These are phyloP conservation scores for Sarcodon sp. DNA, from an alignment of 768 basidiomycete species.

Conservation along the genomic window DNA sequence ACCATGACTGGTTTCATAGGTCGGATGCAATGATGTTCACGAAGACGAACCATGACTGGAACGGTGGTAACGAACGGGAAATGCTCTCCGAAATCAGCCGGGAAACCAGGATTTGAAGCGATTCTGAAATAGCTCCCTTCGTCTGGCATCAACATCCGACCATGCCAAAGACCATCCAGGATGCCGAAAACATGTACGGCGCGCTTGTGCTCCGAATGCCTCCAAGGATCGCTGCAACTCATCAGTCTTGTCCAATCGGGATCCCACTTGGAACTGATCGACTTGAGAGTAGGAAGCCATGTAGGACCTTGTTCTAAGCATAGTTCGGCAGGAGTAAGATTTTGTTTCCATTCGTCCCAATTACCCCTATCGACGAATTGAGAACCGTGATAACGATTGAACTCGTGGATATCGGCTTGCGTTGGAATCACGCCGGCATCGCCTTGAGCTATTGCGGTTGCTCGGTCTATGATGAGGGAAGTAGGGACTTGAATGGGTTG, in stretches of 20 bases:
- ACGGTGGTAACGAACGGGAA: slow-evolving; percentile 24
- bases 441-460: slow-evolving; percentile 15
- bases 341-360: slow-evolving; percentile 14
- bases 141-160: slow-evolving; percentile 35
- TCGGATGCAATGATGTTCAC: slow-evolving; percentile 39
- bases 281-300: slow-evolving; percentile 4
- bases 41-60: slow-evolving; percentile 46
- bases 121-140: slow-evolving; percentile 17
- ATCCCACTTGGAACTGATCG: slow-evolving; percentile 37
- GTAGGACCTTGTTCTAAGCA: background rate
- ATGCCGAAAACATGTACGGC: slow-evolving; percentile 34
- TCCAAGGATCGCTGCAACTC: slow-evolving; percentile 28
- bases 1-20: slow-evolving; percentile 14
- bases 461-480: slow-evolving; percentile 19
- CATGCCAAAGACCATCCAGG: slow-evolving; percentile 48
- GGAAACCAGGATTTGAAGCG: slow-evolving; percentile 12
- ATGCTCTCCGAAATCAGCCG: slow-evolving; percentile 13
- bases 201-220: slow-evolving; percentile 14
- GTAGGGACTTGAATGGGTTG: slow-evolving; percentile 29
- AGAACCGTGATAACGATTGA: slow-evolving; percentile 21
- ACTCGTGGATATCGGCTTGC: slow-evolving; percentile 44
- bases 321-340: slow-evolving; percentile 10
- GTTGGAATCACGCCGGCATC: slow-evolving; percentile 27
- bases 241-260: slow-evolving; percentile 43
- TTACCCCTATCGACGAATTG: slow-evolving; percentile 13